Evolutionary conservation across 306 rosid genomes (phyloP).

Genomic region (Corylus avellana): DNA sequence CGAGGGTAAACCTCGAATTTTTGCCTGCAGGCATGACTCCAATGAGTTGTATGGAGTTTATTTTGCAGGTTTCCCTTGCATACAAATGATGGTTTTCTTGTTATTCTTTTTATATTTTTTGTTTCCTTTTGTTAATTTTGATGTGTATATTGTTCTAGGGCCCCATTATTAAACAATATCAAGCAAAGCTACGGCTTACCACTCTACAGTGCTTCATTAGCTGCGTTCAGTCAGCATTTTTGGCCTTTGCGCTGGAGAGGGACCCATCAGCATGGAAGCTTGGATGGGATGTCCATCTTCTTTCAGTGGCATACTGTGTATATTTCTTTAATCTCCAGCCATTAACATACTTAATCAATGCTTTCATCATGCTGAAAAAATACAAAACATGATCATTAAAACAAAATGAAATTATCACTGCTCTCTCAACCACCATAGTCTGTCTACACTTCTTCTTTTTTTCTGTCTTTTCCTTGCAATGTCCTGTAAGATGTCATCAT

Average conservation of each 20-base stretch:
- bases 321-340: conserved; percentile 16
- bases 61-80: conserved; percentile 55
- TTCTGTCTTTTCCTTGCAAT: background rate
- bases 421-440: background rate
- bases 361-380: background rate
- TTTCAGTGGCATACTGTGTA: conserved; percentile 89
- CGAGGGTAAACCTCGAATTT: no score
- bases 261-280: conserved; percentile 78
- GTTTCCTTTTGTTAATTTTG: background rate
- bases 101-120: background rate
- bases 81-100: background rate
- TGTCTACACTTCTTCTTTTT: background rate
- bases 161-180: conserved; percentile 64
- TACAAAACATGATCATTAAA: background rate
- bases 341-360: background rate
- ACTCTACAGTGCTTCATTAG: conserved; percentile 72
- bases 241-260: conserved; percentile 64
- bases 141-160: conserved; percentile 42
- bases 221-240: conserved; percentile 56
- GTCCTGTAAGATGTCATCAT: background rate
- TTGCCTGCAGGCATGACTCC: no score
- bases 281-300: conserved; percentile 86
- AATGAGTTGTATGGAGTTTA: conserved; percentile 8
- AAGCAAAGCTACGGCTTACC: conserved; percentile 79
- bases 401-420: background rate